Base-by-base conservation (phyloP, 371 early-diverging fungal species). In the Syncephalis fuscata region DNA sequence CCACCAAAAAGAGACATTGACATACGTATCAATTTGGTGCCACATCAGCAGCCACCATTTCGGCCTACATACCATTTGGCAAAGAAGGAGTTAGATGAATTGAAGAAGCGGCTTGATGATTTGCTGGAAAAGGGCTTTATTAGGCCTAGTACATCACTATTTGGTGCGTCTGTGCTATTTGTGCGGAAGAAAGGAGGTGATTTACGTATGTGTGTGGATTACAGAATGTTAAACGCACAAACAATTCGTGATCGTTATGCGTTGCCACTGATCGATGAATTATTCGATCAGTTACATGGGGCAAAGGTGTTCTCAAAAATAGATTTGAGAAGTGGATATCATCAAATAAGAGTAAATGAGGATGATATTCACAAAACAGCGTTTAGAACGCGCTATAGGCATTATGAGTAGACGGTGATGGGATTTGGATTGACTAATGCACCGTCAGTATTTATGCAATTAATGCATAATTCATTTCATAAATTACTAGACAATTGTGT, bases 101-200 rank as follows among this genome's bases (percentile, higher is more conserved):
- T 65, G 14, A 49, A 48, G 3, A 47, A 52, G 23, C 64, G 64
- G 22, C 37, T 71, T 0, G 45, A 60, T 19, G 55, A 60, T 4
- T 40, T 63, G 3, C 39, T 63, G 10, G 36, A 19, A 9, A 48
- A 54, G 15, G 44, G 50, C 10, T 51, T 52, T 22, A 59, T 63
- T 19, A 11, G 48, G 25, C 51, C 56, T n/a, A 53, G 57, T 19
- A 27, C 20, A 51, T 9, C 19, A 26, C 36, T 20, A 45, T 11
- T 14, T 45, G 77, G 70, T 2, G 64, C 72, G 5, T 76, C 78
- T 11, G 59, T 73, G 1, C 46, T 75, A 7, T 76, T 77, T 57
- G 75, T 70, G 0, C 50, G 53, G 3, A 73, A 55, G 44, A 56
- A 56, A 38, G 52, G 52, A 11, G 52, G 57, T 8, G 25, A 26